Base-by-base conservation (phyloP, 2,329 filamentous ascomycete genomes). In the Intubia oerlemansii region DNA sequence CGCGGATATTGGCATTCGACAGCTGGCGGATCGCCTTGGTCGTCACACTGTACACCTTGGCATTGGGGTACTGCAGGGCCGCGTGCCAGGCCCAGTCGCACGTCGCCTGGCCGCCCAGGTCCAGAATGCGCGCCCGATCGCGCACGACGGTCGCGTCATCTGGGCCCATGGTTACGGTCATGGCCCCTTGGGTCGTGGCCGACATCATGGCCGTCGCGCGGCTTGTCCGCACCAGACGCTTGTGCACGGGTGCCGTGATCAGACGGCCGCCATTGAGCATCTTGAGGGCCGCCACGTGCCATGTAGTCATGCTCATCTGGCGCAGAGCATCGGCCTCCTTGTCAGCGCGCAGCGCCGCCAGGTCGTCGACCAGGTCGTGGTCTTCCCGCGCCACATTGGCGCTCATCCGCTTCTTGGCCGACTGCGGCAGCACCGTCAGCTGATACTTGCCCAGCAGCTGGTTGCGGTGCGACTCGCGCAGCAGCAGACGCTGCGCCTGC, bases 21-120 rank as follows among this genome's bases (percentile, higher is more conserved):
- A 71, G 53, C 45, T 81, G 74, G 21, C 68, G 64, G 38, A 75
- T 61, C 7, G 69, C 53, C 49, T 77, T 76, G 37, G 39, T 80
- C 21, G 76, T 77, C 31, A 85, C 80, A 0, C 85, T 93, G 54
- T 84, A 90, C 30, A 93, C 68, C 46, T 80, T 82, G 32, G 78
- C 66, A 46, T 80, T 74, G 12, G 79, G 80, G 49, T 84, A 88
- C 46, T 85, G 75, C 27, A 78, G 61, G 1, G 88, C 82, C 33
- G 81, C 77, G 45, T 88, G 73, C 88, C 88, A 98, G 14, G 79
- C 85, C 88, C 88, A 98, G 49, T 91, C 82, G 45, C 81, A 85
- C 10, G 77, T 69, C 1, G 75, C 62, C 44, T 85, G 73, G 25
- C 84, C 84, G 27, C 79, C 82, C 19, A 93, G 69, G 45, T 95